Base-by-base conservation (phyloP, 1,284 basidiomycete species). In the Crepidotus sp. region DNA sequence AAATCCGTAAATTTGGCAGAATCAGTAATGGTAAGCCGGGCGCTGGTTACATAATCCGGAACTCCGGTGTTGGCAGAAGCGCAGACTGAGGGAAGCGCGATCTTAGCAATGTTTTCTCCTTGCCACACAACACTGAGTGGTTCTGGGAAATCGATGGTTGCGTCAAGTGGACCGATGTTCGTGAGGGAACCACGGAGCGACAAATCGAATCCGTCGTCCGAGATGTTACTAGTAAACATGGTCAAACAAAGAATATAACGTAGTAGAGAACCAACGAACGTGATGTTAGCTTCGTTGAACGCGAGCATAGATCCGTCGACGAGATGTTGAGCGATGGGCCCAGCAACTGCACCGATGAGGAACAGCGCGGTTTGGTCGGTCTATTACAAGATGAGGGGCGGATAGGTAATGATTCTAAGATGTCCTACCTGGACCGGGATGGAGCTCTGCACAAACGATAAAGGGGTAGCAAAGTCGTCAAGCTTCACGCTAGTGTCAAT, bases 41-140 rank as follows among this genome's bases (percentile, higher is more conserved):
- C 78, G 37, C 60, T 70, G 0, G 77, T 66, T 30, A 63, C 56
- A 50, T 83, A 79, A 54, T 83, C 63, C 2, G 83, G 84, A 19
- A 83, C 77, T 48, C 84, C 84, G 8, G 58, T 64, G 51, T 82
- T 75, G 6, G 83, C 83, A 15, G 73, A 69, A 17, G 80, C 76
- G 58, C 84, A 87, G n/a, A 85, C 78, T 74, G 80, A 64, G 36
- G 80, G 76, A 24, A 87, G 70, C 4, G 69, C 54, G 50, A 88
- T 80, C 5, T 67, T 64, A 3, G 80, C 85, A 48, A 88, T 87
- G 51, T 77, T 56, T n/a, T 71, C 62, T 3, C 77, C 82, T 54
- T 83, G 61, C 79, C 80, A 88, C 7, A 62, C 71, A 18, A 88
- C 76, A 10, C 73, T 70, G 32, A 81, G 62, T 6, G 79, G 78